These are phyloP conservation scores for Middelhovenomyces tepae DNA, from an alignment of 805 yeast species.

Conservation along the genomic window DNA sequence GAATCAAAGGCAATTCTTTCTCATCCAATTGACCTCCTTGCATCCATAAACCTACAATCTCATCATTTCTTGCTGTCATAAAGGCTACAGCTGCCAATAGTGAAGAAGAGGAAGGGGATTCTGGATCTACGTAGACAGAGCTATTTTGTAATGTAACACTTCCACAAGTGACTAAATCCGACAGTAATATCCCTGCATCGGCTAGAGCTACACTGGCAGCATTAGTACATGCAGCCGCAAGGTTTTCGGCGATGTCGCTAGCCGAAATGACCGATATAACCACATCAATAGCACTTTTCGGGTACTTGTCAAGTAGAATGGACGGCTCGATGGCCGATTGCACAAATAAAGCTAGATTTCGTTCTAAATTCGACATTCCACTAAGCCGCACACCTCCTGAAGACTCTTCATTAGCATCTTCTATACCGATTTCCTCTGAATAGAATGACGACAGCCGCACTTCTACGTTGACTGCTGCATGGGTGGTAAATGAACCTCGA, in stretches of 20 bases:
- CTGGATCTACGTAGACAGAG: conserved; percentile 8
- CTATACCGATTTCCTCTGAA: conserved; percentile 13
- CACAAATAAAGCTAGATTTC: conserved; percentile 41
- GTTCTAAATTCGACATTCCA: conserved; percentile 22
- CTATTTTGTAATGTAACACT: conserved; percentile 13
- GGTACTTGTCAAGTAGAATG: conserved; percentile 61
- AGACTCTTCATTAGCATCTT: conserved; percentile 24
- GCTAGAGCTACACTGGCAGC: conserved; percentile 66
- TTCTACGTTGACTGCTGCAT: conserved; percentile 58
- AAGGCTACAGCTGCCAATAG: conserved; percentile 28
- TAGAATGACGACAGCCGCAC: conserved; percentile 24
- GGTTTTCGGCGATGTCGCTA: conserved; percentile 30
- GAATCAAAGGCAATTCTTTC: conserved; percentile 20
- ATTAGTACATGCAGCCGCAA: conserved; percentile 44
- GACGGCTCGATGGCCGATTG: conserved; percentile 45
- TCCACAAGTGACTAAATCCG: conserved; percentile 57
- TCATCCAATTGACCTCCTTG: conserved; percentile 28
- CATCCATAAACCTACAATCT: conserved; percentile 47
- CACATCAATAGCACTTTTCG: conserved; percentile 81
- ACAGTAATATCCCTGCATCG: conserved; percentile 75
- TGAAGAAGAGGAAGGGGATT: conserved; percentile 3
- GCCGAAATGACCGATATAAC: conserved; percentile 56
- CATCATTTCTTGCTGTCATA: conserved; percentile 40
- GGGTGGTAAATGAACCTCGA: conserved; percentile 59
- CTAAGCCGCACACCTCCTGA: conserved; percentile 4